Evolutionary conservation across 2,329 filamentous ascomycete genomes (phyloP).

Genomic region (Trichoderma polysporum): DNA sequence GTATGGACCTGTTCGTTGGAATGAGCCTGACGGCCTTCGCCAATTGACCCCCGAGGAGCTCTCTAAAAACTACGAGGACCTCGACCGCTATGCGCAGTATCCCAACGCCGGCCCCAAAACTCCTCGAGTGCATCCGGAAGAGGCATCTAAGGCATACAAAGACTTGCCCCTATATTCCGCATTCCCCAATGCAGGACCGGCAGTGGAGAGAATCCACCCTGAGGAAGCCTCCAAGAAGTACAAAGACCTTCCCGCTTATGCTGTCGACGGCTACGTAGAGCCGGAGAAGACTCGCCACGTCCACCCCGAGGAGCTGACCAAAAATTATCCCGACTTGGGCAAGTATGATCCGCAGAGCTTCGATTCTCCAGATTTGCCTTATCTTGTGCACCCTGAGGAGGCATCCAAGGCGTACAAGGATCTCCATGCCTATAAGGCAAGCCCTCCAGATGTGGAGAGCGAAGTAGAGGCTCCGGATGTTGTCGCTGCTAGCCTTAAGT

Average conservation of each 20-base stretch:
- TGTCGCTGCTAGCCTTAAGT: slow-evolving; percentile 37
- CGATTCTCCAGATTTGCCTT: slow-evolving; percentile 29
- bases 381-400: slow-evolving; percentile 37
- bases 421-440: slow-evolving; percentile 40
- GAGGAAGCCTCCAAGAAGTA: slow-evolving; percentile 40
- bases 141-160: slow-evolving; percentile 39
- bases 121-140: slow-evolving; percentile 34
- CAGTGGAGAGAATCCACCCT: slow-evolving; percentile 28
- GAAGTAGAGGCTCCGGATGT: slow-evolving; percentile 33
- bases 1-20: slow-evolving; percentile 40
- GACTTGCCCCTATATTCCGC: slow-evolving; percentile 38
- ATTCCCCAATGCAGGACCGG: slow-evolving; percentile 29
- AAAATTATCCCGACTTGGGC: slow-evolving; percentile 43
- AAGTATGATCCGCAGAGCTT: slow-evolving; percentile 39
- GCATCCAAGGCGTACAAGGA: slow-evolving; percentile 42
- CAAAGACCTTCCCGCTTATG: slow-evolving; percentile 36
- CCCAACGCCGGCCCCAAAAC: slow-evolving; percentile 30
- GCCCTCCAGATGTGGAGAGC: slow-evolving; percentile 39
- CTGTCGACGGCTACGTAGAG: slow-evolving; percentile 34
- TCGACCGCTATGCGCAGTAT: slow-evolving; percentile 37
- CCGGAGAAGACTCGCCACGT: slow-evolving; percentile 27
- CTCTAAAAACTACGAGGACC: slow-evolving; percentile 42
- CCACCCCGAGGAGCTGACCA: slow-evolving; percentile 42
- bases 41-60: slow-evolving; percentile 35
- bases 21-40: slow-evolving; percentile 42